Evolutionary conservation across 2,329 filamentous ascomycete genomes (phyloP).

Genomic region (Penicillium sp.): DNA sequence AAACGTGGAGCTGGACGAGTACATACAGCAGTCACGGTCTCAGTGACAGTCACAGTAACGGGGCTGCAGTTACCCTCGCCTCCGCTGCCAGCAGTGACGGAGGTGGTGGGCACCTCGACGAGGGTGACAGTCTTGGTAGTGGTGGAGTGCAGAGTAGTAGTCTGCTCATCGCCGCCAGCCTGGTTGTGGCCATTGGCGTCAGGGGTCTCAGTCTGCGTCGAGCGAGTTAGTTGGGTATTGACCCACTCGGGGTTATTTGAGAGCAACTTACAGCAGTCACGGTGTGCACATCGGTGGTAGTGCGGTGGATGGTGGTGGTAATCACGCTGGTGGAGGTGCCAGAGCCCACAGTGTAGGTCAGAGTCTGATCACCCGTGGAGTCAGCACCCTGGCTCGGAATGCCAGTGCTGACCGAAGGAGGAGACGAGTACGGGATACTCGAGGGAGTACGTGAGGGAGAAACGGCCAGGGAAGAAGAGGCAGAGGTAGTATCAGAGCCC

Average conservation of each 20-base stretch:
- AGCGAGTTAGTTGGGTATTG: not conserved
- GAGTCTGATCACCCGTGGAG: slow-evolving; percentile 33
- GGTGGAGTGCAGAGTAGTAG: slow-evolving; percentile 37
- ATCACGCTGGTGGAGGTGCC: slow-evolving; percentile 42
- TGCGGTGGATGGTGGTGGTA: slow-evolving; percentile 44
- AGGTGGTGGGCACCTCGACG: slow-evolving; percentile 21
- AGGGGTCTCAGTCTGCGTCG: slow-evolving; percentile 9
- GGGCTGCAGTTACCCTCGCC: slow-evolving; percentile 14
- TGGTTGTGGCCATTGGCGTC: slow-evolving; percentile 19
- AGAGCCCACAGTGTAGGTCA: slow-evolving; percentile 47
- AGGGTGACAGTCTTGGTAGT: slow-evolving; percentile 38
- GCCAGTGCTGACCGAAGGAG: slow-evolving; percentile 31
- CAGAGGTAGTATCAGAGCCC: not conserved
- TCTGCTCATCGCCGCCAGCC: slow-evolving; percentile 23
- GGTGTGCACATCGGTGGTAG: slow-evolving; percentile 34
- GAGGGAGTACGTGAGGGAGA: slow-evolving; percentile 3
- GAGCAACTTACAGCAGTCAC: slow-evolving; percentile 32
- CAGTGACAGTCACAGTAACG: slow-evolving; percentile 40
- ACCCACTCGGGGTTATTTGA: not conserved
- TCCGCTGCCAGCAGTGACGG: slow-evolving; percentile 18
- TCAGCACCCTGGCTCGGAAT: slow-evolving; percentile 18
- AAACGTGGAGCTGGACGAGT: not conserved
- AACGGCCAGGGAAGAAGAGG: not conserved
- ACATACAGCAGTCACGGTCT: slow-evolving; percentile 44
- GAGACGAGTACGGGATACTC: slow-evolving; percentile 10